Percentiles rank a stretch among this genome's conserved stretches.
phyloP scores from a whole-genome alignment of 257 asterid genomes.

The Solanum rostratum region DNA sequence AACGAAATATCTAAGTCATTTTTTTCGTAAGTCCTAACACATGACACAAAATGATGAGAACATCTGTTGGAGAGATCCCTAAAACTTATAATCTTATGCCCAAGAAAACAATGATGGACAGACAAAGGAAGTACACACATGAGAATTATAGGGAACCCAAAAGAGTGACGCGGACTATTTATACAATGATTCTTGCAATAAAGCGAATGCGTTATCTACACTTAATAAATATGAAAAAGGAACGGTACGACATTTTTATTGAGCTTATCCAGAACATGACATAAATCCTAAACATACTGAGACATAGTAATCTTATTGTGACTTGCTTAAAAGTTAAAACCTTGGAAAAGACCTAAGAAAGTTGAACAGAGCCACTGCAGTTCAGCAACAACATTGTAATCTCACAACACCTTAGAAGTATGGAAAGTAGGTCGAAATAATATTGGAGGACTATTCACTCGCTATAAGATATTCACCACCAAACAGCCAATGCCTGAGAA shows the following conservation, averaged over 20 bases:
- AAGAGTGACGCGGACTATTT: background rate
- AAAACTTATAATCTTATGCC: background rate
- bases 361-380: background rate
- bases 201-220: background rate
- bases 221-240: background rate
- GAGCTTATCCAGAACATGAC: background rate
- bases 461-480: background rate
- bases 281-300: background rate
- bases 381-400: background rate
- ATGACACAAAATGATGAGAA: background rate
- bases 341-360: background rate
- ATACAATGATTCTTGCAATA: background rate
- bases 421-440: background rate
- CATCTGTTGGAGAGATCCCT: background rate
- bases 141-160: background rate
- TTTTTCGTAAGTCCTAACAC: background rate
- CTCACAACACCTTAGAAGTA: background rate
- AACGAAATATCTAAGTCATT: background rate
- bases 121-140: background rate
- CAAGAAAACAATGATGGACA: background rate
- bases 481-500: background rate
- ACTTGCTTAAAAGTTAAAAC: background rate
- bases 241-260: background rate
- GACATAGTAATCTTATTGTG: background rate
- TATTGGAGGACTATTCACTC: background rate